These are phyloP conservation scores for Tolypocladium sp. DNA, from an alignment of 2,329 filamentous ascomycete species.

Conservation along the genomic window DNA sequence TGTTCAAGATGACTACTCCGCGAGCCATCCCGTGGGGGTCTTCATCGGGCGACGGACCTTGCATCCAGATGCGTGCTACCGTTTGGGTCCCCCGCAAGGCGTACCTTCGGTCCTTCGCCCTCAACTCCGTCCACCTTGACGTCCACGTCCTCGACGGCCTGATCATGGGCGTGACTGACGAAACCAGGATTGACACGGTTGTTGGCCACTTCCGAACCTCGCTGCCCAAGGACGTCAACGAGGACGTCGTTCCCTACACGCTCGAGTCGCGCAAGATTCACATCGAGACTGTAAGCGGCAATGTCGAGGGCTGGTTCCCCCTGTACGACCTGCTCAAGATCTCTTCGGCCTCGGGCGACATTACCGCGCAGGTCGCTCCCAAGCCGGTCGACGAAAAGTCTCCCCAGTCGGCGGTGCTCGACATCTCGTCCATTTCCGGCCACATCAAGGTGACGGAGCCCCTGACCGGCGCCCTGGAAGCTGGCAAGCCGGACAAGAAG, in stretches of 20 bases:
- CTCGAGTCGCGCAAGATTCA: conserved; percentile 33
- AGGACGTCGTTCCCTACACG: conserved; percentile 23
- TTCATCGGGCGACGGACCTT: conserved; percentile 21
- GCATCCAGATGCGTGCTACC: conserved; percentile 38
- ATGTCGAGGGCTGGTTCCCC: conserved; percentile 39
- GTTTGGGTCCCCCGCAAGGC: conserved; percentile 34
- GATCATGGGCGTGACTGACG: conserved; percentile 19
- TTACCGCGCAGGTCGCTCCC: conserved; percentile 30
- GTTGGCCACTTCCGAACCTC: conserved; percentile 25
- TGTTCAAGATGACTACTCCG: conserved; percentile 30
- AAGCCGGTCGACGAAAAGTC: conserved; percentile 23
- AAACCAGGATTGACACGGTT: conserved; percentile 23
- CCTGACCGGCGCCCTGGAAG: conserved; percentile 14
- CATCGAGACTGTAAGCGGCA: conserved; percentile 31
- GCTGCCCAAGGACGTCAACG: conserved; percentile 14
- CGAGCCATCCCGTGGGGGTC: conserved; percentile 21
- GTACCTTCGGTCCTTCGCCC: conserved; percentile 24
- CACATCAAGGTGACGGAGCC: conserved; percentile 30
- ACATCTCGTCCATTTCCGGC: conserved; percentile 34
- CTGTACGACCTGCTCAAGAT: conserved; percentile 39
- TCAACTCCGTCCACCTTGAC: conserved; percentile 29
- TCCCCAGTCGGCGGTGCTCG: conserved; percentile 30
- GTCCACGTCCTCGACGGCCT: conserved; percentile 31
- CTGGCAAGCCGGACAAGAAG: conserved; percentile 9
- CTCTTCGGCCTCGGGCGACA: conserved; percentile 32